Percentiles rank a stretch among this genome's conserved stretches.
Conservation (phyloP, 2,329 filamentous ascomycete species). For the Ophiocordyceps camponoti-leonardi region DNA sequence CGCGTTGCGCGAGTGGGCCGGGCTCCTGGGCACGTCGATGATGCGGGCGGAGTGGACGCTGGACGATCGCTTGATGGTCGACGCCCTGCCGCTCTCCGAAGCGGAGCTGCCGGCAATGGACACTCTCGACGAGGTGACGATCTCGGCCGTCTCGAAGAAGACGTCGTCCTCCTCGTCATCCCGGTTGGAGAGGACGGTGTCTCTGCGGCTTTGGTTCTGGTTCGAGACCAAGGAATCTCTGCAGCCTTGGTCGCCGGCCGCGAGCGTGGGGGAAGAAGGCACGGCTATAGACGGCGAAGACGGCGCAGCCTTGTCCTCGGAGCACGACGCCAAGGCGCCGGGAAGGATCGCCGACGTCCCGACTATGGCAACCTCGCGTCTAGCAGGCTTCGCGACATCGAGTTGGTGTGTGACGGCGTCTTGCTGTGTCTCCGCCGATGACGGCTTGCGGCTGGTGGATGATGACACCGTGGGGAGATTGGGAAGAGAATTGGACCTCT, state of each 20-base stretch:
- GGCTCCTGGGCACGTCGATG: conserved; percentile 39
- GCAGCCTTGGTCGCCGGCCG: background rate
- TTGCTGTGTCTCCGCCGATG: background rate
- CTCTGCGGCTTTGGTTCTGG: background rate
- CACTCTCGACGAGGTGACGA: conserved; percentile 37
- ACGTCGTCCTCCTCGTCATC: conserved; percentile 27
- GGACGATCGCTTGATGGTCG: conserved; percentile 20
- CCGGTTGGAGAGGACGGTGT: conserved; percentile 6
- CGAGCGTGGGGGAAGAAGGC: background rate
- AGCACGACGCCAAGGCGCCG: too few species aligned
- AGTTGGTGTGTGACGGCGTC: background rate
- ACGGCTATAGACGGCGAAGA: background rate
- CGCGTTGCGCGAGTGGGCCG: conserved; percentile 27
- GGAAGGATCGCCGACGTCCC: background rate
- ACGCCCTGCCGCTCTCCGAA: conserved; percentile 26
- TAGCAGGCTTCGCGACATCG: background rate
- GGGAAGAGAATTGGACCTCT: conserved; percentile 33
- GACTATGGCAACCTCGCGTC: background rate
- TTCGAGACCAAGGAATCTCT: conserved; percentile 4
- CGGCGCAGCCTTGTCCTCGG: background rate
- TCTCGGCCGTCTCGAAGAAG: conserved; percentile 38
- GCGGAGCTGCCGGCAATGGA: conserved; percentile 35
- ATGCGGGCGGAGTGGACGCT: conserved; percentile 40
- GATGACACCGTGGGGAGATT: conserved; percentile 11
- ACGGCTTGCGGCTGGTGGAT: conserved; percentile 1